Conservation (phyloP, 2,329 filamentous ascomycete species). For the Pyricularia sp. region DNA sequence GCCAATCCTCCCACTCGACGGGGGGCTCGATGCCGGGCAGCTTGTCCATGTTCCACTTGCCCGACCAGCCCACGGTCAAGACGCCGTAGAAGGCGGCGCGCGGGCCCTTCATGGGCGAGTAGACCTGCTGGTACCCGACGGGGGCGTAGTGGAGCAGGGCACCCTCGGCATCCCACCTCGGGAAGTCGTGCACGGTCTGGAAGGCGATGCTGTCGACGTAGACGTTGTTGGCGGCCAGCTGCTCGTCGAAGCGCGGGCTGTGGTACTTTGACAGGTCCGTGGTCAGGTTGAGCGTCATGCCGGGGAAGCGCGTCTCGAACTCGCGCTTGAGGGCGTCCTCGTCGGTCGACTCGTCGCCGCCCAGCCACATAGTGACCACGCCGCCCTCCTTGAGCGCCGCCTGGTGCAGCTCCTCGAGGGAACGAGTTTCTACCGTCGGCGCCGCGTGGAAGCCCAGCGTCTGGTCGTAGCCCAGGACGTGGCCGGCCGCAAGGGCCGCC, state of each 20-base stretch:
- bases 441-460: not conserved
- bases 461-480: not conserved
- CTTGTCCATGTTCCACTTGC: conserved; percentile 26
- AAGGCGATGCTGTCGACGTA: conserved; percentile 36
- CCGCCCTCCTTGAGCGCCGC: conserved; percentile 37
- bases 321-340: conserved; percentile 27
- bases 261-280: conserved; percentile 49
- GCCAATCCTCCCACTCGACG: conserved; percentile 30
- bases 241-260: conserved; percentile 33
- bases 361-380: conserved; percentile 35
- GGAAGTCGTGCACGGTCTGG: conserved; percentile 42
- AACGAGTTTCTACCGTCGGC: conserved; percentile 17
- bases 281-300: conserved; percentile 40
- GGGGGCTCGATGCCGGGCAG: conserved; percentile 23
- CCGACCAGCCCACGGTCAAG: conserved; percentile 27
- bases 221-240: conserved; percentile 26
- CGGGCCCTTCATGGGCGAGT: conserved; percentile 29
- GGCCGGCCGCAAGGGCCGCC: not conserved
- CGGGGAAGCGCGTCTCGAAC: conserved; percentile 37
- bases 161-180: conserved; percentile 37
- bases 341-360: conserved; percentile 33
- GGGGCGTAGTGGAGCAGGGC: conserved; percentile 40
- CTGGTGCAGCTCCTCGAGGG: conserved; percentile 38
- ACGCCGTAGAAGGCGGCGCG: conserved; percentile 32
- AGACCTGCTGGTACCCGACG: conserved; percentile 31